Conservation (phyloP, 768 basidiomycete species). For the Mycena vitilis region DNA sequence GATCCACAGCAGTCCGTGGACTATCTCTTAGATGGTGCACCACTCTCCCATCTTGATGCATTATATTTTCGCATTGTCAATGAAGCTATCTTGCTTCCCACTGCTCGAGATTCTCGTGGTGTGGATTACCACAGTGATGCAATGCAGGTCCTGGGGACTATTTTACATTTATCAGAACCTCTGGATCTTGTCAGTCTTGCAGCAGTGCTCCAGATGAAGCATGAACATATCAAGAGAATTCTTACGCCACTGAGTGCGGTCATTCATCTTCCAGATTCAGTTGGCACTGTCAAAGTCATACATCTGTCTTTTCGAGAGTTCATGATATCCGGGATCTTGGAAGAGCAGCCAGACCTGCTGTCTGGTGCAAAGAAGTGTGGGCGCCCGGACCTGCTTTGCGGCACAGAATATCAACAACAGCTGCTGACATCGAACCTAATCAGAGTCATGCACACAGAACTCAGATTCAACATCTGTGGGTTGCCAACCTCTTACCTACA, state of each 20-base stretch:
- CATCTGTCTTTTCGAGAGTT: constrained; percentile 22
- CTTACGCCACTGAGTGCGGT: constrained; percentile 16
- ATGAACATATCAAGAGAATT: neutral
- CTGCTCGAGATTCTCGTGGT: neutral
- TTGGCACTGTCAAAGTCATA: neutral
- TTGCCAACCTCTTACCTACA: constrained; percentile 4
- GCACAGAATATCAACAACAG: neutral
- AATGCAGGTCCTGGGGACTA: neutral
- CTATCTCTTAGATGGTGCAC: neutral
- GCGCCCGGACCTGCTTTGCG: neutral
- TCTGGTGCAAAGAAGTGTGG: too few relatives aligned
- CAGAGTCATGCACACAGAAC: neutral
- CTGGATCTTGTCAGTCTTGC: neutral
- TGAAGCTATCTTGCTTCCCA: neutral
- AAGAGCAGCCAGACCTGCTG: neutral
- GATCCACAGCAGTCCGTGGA: constrained; percentile 4
- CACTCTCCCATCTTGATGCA: neutral
- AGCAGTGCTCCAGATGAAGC: constrained; percentile 1
- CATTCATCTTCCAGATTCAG: neutral
- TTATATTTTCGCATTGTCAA: neutral
- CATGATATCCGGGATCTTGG: neutral
- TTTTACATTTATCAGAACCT: neutral
- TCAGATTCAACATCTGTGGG: constrained; percentile 5
- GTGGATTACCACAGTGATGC: neutral
- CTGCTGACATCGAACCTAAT: neutral